Evolutionary conservation across 2,329 filamentous ascomycete genomes (phyloP).

Genomic region (Botrytis fragariae): DNA sequence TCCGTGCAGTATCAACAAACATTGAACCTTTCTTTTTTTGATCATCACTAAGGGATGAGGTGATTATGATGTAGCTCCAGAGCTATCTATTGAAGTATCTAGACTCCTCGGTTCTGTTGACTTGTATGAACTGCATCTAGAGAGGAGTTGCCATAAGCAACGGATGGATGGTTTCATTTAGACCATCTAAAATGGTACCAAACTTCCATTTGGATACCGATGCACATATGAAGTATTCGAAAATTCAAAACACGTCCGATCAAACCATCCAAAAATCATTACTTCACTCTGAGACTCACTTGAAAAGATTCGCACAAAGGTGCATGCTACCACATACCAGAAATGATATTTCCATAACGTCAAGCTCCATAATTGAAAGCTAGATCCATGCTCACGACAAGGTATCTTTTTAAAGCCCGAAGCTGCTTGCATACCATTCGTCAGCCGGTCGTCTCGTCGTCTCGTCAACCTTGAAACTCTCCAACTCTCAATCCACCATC

Average conservation of each 20-base stretch:
- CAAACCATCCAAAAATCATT: not conserved
- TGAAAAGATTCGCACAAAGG: not conserved
- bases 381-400: not conserved
- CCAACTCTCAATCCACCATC: not conserved
- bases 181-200: not conserved
- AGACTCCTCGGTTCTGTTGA: not conserved
- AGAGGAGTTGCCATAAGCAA: not conserved
- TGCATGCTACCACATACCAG: not conserved
- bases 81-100: not conserved
- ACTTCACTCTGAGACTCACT: not conserved
- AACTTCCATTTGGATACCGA: not conserved
- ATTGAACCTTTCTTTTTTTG: not conserved
- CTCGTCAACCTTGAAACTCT: slow-evolving; percentile 7
- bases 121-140: not conserved
- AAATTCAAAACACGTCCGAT: not conserved
- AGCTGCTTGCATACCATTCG: not conserved
- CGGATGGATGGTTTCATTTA: not conserved
- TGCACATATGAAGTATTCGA: not conserved
- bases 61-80: not conserved
- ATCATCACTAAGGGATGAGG: not conserved
- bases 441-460: not conserved
- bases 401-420: not conserved
- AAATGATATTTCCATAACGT: slow-evolving; percentile 7
- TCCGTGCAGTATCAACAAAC: not conserved
- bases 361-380: not conserved